Conservation (phyloP, 352 stramenopile species). For the Elongisporangium undulatum region DNA sequence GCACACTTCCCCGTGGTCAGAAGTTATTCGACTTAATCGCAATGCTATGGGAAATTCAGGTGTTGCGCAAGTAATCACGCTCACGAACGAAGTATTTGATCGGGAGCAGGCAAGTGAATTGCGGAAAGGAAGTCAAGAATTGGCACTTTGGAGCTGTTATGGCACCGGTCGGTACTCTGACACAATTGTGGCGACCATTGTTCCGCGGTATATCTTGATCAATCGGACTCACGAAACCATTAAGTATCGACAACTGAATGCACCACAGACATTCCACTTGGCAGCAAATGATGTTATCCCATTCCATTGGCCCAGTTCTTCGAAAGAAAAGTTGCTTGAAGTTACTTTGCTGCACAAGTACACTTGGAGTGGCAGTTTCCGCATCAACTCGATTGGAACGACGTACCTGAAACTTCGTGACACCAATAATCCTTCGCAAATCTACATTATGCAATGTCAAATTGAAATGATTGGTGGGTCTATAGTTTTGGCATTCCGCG, state of each 20-base stretch:
- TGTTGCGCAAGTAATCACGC: conserved; percentile 81
- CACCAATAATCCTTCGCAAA: conserved; percentile 55
- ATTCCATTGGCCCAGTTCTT: conserved; percentile 83
- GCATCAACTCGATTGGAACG: conserved; percentile 80
- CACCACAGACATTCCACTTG: conserved; percentile 68
- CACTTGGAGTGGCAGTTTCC: conserved; percentile 84
- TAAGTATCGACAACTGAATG: conserved; percentile 80
- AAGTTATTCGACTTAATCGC: conserved; percentile 79
- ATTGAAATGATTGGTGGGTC: conserved; percentile 85
- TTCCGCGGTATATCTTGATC: conserved; percentile 85
- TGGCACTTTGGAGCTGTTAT: conserved; percentile 85
- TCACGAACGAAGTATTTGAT: conserved; percentile 61
- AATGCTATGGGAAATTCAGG: conserved; percentile 88
- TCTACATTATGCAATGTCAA: conserved; percentile 88
- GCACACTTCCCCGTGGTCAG: conserved; percentile 73
- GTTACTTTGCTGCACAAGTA: conserved; percentile 79
- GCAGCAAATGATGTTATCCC: conserved; percentile 70
- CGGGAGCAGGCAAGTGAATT: conserved; percentile 63
- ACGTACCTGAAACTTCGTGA: conserved; percentile 85
- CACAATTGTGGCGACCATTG: conserved; percentile 83
- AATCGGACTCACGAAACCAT: conserved; percentile 82
- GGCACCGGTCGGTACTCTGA: conserved; percentile 78
- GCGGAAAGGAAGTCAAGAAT: conserved; percentile 64
- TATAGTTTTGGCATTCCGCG: conserved; percentile 78
- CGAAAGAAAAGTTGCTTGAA: conserved; percentile 76